Base-by-base conservation (phyloP, 768 basidiomycete genomes). In the Crassisporium funariophilum region DNA sequence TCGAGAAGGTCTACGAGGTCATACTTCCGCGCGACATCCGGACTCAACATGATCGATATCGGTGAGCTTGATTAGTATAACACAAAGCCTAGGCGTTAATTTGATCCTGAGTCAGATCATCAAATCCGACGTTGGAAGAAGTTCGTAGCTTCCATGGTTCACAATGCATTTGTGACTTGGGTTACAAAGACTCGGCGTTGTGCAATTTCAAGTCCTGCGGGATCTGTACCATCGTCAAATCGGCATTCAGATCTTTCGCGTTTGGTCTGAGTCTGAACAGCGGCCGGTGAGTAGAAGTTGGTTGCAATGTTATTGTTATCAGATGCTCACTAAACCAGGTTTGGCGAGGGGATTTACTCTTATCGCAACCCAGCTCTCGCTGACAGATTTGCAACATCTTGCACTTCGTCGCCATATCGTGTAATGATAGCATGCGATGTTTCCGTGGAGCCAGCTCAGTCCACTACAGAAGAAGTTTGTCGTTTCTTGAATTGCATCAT, bases 121-220 rank as follows among this genome's bases (percentile, higher is more conserved):
- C 60, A 49, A 70, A 62, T 50, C 61, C 54, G 41, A 64, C 59
- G 35, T 67, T 71, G 50, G 71, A 72, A 52, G 71, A 81, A 55
- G 69, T 84, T 42, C 74, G 78, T 53, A 82, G 78, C 29, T 86
- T 82, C 56, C 79, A 86, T 49, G 76, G 80, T 46, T 71, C 81
- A 2, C 82, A 84, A 49, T 84, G 83, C 55, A 82, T 86, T 33
- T 86, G 84, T 66, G 81, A 86, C 59, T 65, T 86, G 50, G 84
- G 84, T 6, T 71, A 72, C 12, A 81, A 79, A 49, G 74, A 75
- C 23, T 59, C 72, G 3, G 56, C 58, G 1, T 58, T 83, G 15
- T 86, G 84, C 63, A 70, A 69, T 51, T 81, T 80, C 66, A 72
- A 66, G 38, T 84, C 84, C 20, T 86, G 84, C 50, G 83, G 84